Evolutionary conservation across 1,284 basidiomycete genomes (phyloP).

Genomic region (Laetiporus sulphureus): DNA sequence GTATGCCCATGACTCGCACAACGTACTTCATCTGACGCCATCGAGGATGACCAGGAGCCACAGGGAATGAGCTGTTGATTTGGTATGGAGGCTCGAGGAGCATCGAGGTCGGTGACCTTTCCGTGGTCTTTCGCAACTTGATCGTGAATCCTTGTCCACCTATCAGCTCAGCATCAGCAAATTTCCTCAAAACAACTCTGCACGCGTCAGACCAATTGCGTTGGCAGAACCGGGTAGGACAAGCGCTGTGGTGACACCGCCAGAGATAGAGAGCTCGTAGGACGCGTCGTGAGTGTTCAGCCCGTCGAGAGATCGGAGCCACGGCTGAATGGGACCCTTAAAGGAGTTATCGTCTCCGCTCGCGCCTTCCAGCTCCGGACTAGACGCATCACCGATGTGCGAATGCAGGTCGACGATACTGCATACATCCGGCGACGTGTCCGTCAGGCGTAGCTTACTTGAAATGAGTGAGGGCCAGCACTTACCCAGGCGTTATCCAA

Average conservation of each 20-base stretch:
- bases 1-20: constrained; percentile 8
- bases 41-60: constrained; percentile 22
- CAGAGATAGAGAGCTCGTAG: constrained; percentile 39
- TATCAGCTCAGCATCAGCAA: no score
- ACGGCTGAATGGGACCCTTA: constrained; percentile 39
- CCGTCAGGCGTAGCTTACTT: background rate
- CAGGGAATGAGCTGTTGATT: constrained; percentile 26
- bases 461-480: background rate
- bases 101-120: constrained; percentile 38
- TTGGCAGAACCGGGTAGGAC: constrained; percentile 53
- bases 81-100: constrained; percentile 39
- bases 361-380: constrained; percentile 30
- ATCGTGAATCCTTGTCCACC: constrained; percentile 44
- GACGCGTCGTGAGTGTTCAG: constrained; percentile 42
- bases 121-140: constrained; percentile 41
- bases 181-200: background rate
- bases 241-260: constrained; percentile 65
- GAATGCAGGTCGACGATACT: constrained; percentile 57
- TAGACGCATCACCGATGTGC: constrained; percentile 47
- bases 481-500: constrained; percentile 34
- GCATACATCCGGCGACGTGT: background rate
- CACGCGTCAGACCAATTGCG: constrained; percentile 42
- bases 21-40: constrained; percentile 42
- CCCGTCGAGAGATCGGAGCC: constrained; percentile 45
- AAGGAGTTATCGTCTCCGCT: constrained; percentile 33